Evolutionary conservation across 108 stramenopile species (phyloP).

Genomic region (Skeletonema menzelii): DNA sequence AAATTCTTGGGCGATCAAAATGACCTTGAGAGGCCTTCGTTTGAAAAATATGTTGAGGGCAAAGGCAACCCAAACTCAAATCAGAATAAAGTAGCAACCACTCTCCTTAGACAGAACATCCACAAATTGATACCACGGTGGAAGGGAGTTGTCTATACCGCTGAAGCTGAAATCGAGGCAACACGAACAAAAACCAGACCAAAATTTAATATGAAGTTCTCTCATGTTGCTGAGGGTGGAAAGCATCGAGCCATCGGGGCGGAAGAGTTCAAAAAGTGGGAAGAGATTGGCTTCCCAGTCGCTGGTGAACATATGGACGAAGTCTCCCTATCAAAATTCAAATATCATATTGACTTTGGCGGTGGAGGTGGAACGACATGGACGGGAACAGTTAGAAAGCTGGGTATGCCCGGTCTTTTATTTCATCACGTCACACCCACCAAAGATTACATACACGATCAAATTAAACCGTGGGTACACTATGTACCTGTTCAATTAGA

Average conservation of each 20-base stretch:
- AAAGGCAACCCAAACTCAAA: not conserved
- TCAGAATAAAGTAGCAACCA: not conserved
- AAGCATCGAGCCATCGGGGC: not conserved
- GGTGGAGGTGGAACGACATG: slow-evolving; percentile 23
- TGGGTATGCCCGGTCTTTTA: slow-evolving; percentile 18
- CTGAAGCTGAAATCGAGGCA: slow-evolving; percentile 4
- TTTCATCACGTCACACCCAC: slow-evolving; percentile 23
- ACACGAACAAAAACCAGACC: not conserved
- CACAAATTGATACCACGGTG: not conserved
- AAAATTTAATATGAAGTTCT: not conserved
- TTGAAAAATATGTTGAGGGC: not conserved
- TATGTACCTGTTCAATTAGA: slow-evolving; percentile 14
- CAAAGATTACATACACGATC: slow-evolving; percentile 17
- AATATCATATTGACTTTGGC: slow-evolving; percentile 39
- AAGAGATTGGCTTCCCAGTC: not conserved
- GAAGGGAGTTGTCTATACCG: slow-evolving; percentile 1
- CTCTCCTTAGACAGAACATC: not conserved
- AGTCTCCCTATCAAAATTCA: slow-evolving; percentile 2
- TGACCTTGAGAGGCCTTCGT: not conserved
- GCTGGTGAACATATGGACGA: slow-evolving; percentile 1
- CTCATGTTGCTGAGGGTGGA: not conserved
- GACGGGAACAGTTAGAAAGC: slow-evolving; percentile 3
- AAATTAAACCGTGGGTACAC: slow-evolving; percentile 16
- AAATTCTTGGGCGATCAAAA: slow-evolving; percentile 1
- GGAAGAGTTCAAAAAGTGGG: slow-evolving; percentile 3